Percentiles rank a stretch among this genome's conserved stretches.
These are phyloP conservation scores for Neospermospora avenae DNA, from an alignment of 2,329 filamentous ascomycete species.

Conservation along the genomic window DNA sequence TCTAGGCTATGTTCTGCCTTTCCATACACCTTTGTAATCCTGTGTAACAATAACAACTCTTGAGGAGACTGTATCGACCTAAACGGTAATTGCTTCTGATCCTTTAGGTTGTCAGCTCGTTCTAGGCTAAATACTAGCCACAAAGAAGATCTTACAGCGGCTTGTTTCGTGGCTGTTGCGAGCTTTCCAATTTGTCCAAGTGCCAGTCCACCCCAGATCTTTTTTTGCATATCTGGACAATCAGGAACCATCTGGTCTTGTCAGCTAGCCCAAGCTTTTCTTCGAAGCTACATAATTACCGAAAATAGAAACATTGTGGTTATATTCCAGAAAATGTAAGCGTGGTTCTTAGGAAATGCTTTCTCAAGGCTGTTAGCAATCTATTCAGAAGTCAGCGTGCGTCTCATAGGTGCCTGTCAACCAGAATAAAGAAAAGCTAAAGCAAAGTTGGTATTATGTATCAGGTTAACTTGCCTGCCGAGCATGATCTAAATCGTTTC, in stretches of 20 bases:
- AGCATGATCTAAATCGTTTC: conserved; percentile 35
- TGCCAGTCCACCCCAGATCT: conserved; percentile 31
- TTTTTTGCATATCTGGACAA: conserved; percentile 29
- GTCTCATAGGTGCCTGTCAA: background rate
- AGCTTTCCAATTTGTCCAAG: conserved; percentile 33
- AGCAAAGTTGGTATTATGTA: background rate
- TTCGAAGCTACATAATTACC: conserved; percentile 20
- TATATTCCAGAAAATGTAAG: conserved; percentile 36
- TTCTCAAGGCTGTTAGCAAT: conserved; percentile 36
- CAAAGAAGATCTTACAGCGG: conserved; percentile 25
- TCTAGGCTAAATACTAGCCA: background rate
- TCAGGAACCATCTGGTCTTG: conserved; percentile 23
- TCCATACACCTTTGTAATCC: conserved; percentile 27
- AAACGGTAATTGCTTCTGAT: conserved; percentile 28
- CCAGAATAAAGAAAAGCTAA: background rate
- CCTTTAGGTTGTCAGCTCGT: conserved; percentile 17
- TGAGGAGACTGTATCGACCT: conserved; percentile 36
- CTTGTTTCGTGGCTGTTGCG: conserved; percentile 31
- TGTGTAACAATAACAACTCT: conserved; percentile 34
- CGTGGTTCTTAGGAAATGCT: conserved; percentile 32
- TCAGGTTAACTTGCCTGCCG: conserved; percentile 28
- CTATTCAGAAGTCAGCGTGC: conserved; percentile 15
- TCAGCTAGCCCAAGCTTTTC: conserved; percentile 13
- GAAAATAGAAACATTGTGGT: conserved; percentile 33
- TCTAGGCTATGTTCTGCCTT: conserved; percentile 29